Conservation (phyloP, 805 yeast species). For the Suhomyces sp. region DNA sequence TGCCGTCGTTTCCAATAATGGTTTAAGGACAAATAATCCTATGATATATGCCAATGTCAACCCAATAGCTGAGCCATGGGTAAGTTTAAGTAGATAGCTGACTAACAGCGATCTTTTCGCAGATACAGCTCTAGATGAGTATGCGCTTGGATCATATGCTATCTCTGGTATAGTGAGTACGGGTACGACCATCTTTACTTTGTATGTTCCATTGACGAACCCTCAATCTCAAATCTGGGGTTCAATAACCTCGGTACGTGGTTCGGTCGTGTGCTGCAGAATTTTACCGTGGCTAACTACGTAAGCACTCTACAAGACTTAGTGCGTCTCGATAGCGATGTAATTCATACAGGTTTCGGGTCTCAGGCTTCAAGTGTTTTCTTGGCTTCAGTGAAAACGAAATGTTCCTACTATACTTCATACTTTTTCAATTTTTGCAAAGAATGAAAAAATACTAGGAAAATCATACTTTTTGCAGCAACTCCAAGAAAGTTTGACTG, state of each 20-base stretch:
- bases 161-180: slow-evolving; percentile 40
- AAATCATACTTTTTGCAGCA: not conserved
- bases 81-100: slow-evolving; percentile 27
- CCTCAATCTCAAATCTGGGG: not conserved
- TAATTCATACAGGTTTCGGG: too few relatives aligned
- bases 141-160: slow-evolving; percentile 33
- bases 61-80: slow-evolving; percentile 33
- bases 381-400: too few relatives aligned
- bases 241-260: slow-evolving; percentile 3
- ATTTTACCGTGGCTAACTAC: not conserved
- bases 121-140: slow-evolving; percentile 9
- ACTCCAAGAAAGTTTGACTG: not conserved
- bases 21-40: slow-evolving; percentile 33
- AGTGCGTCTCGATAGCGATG: not conserved
- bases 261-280: not conserved
- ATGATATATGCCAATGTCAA: slow-evolving; percentile 29
- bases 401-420: too few relatives aligned
- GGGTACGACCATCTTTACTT: slow-evolving; percentile 18
- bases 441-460: not conserved
- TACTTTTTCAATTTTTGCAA: not conserved
- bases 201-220: not conserved
- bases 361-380: not conserved
- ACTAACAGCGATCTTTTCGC: slow-evolving; percentile 22
- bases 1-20: slow-evolving; percentile 30
- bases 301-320: not conserved